Base-by-base conservation (phyloP, 306 rosid genomes). In the Vigna radiata region DNA sequence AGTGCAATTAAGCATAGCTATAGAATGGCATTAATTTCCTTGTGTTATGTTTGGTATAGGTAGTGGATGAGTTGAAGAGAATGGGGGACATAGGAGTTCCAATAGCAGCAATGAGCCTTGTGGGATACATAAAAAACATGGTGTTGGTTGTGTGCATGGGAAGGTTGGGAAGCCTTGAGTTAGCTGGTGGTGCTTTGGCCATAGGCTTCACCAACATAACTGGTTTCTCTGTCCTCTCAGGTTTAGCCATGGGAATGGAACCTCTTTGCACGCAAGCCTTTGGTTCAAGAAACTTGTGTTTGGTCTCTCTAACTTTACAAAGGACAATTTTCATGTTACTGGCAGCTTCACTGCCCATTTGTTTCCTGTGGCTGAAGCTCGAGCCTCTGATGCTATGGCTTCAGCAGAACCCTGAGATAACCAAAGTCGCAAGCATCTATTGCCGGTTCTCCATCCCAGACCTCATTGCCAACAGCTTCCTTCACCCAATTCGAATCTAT, bases 181-280 rank as follows among this genome's bases (percentile, higher is more conserved):
- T 91, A 25, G 97, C 97, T 0, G 91, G 91, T 6, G 94, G 92
- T 4, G 91, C 97, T 53, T 84, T 91, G 31, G 94, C 94, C 84
- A 78, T 91, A 27, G 94, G 97, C 76, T 89, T 88, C 91, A 89
- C 97, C 44, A 91, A 91, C 85, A 85, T 91, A 77, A 88, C 92
- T 4, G 97, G 94, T 25, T 91, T 88, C 86, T 91, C 92, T 0
- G 90, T 91, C 70, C 88, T 91, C 6, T 89, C 94, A 0, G 94
- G 97, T 25, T 69, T 91, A 31, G 94, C 97, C 81, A 80, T 85
- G 90, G 97, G 97, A 0, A 91, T 91, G 94, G 97, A 91, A 25
- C 94, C 97, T 0, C 82, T 91, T 2, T 91, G 97, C 66, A 82
- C 86, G 69, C 97, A 89, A 64, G 91, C 97, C 48, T 79, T 88